These are phyloP conservation scores for Baorangia bicolor DNA, from an alignment of 768 basidiomycete species.

Conservation along the genomic window DNA sequence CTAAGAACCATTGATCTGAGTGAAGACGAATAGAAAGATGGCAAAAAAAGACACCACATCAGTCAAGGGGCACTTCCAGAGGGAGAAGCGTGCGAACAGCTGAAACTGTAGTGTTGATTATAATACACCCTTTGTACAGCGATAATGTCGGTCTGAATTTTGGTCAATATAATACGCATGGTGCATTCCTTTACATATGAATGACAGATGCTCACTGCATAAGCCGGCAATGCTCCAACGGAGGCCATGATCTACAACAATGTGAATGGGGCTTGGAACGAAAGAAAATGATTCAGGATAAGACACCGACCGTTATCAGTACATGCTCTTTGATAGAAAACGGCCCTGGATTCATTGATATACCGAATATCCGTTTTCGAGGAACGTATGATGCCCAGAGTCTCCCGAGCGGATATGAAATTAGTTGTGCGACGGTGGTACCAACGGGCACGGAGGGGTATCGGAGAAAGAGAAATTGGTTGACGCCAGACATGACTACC, in stretches of 20 bases:
- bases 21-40: not conserved
- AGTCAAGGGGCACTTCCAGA: not conserved
- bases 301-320: constrained; percentile 49
- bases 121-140: constrained; percentile 79
- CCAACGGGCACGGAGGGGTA: constrained; percentile 64
- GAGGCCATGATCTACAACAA: constrained; percentile 49
- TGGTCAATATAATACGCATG: not conserved
- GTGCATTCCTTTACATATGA: not conserved
- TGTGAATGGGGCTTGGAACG: constrained; percentile 31
- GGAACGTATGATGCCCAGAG: constrained; percentile 55
- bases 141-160: constrained; percentile 57
- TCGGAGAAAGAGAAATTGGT: constrained; percentile 79
- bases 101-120: constrained; percentile 58
- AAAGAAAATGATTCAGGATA: constrained; percentile 32
- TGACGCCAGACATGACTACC: constrained; percentile 60
- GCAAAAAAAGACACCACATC: not conserved
- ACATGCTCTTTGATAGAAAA: constrained; percentile 81
- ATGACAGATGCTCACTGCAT: constrained; percentile 56
- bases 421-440: constrained; percentile 64
- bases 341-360: constrained; percentile 70
- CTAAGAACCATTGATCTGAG: constrained; percentile 75
- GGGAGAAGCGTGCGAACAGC: constrained; percentile 40
- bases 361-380: constrained; percentile 53
- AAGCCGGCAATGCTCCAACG: constrained; percentile 61
- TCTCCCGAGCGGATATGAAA: constrained; percentile 69